Base-by-base conservation (phyloP, 164 flowering plant genomes). In the Warburgia ugandensis region DNA sequence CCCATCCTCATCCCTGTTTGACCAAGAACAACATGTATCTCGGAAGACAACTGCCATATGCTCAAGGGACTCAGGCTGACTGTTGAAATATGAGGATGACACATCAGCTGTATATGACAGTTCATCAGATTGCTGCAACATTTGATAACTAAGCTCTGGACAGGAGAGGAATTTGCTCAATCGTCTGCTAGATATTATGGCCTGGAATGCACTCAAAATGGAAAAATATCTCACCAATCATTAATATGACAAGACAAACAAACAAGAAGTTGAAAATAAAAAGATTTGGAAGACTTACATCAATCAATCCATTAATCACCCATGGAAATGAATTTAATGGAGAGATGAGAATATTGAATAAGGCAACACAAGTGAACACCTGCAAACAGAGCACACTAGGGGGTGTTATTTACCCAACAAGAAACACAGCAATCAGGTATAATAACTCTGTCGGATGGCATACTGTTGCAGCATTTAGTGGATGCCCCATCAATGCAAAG, bases 241-340 rank as follows among this genome's bases (percentile, higher is more conserved):
- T 11, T 2, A 16, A 45, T 27, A 11, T 46, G 19, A 3, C 50
- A 27, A 1, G 6, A 13, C 4, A 22, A 28, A 13, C 3, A n/a
- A 3, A 32, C 26, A 20, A 27, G 41, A 16, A 29, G 19, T 43
- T 50, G 12, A 20, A 52, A 28, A 35, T 26, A 20, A 33, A 2
- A 16, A 38, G 9, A 45, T 29, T 25, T 20, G 6, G 29, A 56
- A 4, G 66, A 79, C 97, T 82, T 61, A 91, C 98, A 76, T 92
- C 98, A 63, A 92, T 85, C 59, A 92, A 54, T 50, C 98, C 98
- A 67, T 92, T 92, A 43, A 92, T 92, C 65, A 87, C 98, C 98
- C 98, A 92, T 11, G 96, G 98, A 35, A 92, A 92, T 54, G 98
- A 87, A 69, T 92, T 92, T 30, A 92, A 70, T 36, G 98, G 98